These are phyloP conservation scores for Pseudopithomyces chartarum DNA, from an alignment of 2,329 filamentous ascomycete species.

Conservation along the genomic window DNA sequence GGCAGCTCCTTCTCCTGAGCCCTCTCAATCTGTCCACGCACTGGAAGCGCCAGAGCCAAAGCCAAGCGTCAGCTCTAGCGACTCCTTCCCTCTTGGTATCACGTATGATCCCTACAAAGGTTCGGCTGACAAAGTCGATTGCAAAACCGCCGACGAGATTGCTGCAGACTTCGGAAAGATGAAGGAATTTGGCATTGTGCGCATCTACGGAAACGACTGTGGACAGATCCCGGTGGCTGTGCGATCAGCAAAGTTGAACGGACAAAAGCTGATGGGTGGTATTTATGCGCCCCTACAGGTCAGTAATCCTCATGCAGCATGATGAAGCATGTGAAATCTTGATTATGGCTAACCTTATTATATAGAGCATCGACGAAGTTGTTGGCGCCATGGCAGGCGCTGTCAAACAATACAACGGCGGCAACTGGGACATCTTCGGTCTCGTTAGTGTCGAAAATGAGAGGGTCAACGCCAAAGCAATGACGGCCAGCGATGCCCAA, in stretches of 20 bases:
- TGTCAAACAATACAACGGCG: slow-evolving; percentile 48
- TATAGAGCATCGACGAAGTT: slow-evolving; percentile 49
- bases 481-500: slow-evolving; percentile 60
- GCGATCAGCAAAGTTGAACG: slow-evolving; percentile 65
- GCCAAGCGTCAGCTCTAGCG: slow-evolving; percentile 8
- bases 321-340: slow-evolving; percentile 40
- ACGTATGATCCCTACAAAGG: slow-evolving; percentile 41
- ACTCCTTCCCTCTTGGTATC: slow-evolving; percentile 33
- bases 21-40: slow-evolving; percentile 14
- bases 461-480: slow-evolving; percentile 63
- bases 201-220: slow-evolving; percentile 82
- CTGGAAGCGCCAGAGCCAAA: slow-evolving; percentile 9
- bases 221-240: slow-evolving; percentile 69
- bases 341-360: slow-evolving; percentile 2
- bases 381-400: slow-evolving; percentile 65
- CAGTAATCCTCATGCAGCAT: slow-evolving; percentile 1
- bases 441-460: slow-evolving; percentile 83
- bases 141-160: slow-evolving; percentile 70
- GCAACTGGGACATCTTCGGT: slow-evolving; percentile 71
- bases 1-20: neutral
- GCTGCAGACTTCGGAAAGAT: slow-evolving; percentile 66
- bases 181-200: slow-evolving; percentile 66
- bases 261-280: slow-evolving; percentile 75
- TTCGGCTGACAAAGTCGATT: slow-evolving; percentile 43
- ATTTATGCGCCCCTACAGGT: slow-evolving; percentile 65